Conservation (phyloP, 73 alveolate genomes). For the Blepharisma japonicum region DNA sequence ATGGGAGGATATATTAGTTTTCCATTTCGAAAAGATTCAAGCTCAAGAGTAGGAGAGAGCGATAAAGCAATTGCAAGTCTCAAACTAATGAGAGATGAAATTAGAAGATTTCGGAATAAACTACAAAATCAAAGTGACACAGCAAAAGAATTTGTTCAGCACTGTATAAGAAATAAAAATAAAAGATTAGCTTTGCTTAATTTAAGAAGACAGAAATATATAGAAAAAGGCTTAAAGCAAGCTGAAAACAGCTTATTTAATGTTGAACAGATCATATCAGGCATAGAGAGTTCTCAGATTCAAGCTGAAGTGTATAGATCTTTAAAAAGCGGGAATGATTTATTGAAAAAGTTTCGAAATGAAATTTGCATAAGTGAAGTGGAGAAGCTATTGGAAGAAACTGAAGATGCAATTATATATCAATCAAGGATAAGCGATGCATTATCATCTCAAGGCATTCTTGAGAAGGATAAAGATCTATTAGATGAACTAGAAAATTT, state of each 20-base stretch:
- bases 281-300: neutral
- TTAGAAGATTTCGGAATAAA: neutral
- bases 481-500: neutral
- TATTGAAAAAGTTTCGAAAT: neutral
- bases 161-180: neutral
- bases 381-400: neutral
- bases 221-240: neutral
- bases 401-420: neutral
- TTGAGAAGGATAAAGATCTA: neutral
- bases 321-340: neutral
- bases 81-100: neutral
- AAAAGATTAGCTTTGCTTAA: neutral
- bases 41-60: neutral
- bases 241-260: neutral
- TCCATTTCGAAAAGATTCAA: neutral
- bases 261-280: neutral
- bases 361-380: neutral
- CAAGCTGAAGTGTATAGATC: neutral
- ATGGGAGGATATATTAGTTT: too few species aligned
- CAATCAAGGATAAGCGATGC: neutral
- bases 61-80: neutral
- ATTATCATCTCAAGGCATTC: neutral
- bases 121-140: neutral
- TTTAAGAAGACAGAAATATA: neutral
- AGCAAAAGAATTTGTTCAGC: neutral